Conservation (phyloP, 345 rosid genomes). For the Acer campestre region DNA sequence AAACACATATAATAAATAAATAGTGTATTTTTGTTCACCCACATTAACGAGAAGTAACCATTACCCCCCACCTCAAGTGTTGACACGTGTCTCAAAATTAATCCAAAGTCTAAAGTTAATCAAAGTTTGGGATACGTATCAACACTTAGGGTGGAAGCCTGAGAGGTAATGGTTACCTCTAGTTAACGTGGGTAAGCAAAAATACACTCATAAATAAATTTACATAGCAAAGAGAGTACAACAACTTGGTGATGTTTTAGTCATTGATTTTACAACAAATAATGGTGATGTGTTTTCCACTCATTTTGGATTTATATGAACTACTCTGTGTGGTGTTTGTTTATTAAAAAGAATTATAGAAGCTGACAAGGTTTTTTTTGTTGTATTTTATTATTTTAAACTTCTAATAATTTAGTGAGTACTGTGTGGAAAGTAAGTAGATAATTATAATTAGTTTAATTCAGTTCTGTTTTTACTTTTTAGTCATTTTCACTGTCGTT, state of each 20-base stretch:
- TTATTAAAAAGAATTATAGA: neutral
- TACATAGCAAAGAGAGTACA: neutral
- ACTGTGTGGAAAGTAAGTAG: neutral
- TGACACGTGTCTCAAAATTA: too few species aligned
- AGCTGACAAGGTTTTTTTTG: neutral
- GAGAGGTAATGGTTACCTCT: too few species aligned
- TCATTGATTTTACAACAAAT: neutral
- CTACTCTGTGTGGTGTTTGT: neutral
- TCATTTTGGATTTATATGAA: conserved; percentile 2
- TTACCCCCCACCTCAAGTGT: too few species aligned
- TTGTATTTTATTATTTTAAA: neutral
- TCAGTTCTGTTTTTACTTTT: neutral
- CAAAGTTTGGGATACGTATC: too few species aligned
- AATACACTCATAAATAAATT: neutral
- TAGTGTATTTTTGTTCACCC: too few species aligned
- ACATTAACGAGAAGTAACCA: too few species aligned
- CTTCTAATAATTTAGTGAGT: neutral
- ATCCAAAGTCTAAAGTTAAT: too few species aligned
- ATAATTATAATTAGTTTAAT: neutral
- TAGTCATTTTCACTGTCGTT: neutral
- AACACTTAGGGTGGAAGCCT: too few species aligned
- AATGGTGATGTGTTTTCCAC: conserved; percentile 11
- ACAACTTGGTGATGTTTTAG: neutral
- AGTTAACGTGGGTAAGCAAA: too few species aligned
- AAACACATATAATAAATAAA: neutral